Evolutionary conservation across 2,329 filamentous ascomycete genomes (phyloP).

Genomic region (Sporothrix schenckii): DNA sequence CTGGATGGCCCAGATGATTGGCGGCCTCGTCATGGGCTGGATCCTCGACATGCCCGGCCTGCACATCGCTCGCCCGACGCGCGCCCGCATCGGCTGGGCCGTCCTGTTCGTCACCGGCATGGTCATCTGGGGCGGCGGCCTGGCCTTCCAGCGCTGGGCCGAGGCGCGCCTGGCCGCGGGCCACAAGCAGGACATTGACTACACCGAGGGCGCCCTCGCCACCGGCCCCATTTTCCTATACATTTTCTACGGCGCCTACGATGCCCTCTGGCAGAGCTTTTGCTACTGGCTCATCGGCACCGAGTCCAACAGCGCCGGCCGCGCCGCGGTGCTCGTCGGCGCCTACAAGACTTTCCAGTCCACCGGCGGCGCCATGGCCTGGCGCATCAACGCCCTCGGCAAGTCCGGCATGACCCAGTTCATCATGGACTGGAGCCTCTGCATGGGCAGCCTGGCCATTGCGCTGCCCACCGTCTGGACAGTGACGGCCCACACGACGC

Average conservation of each 20-base stretch:
- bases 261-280: constrained; percentile 67
- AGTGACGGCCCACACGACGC: constrained; percentile 41
- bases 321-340: constrained; percentile 51
- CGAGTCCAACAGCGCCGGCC: constrained; percentile 47
- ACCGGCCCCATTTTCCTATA: constrained; percentile 62
- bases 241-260: constrained; percentile 71
- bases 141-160: constrained; percentile 65
- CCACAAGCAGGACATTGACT: constrained; percentile 47
- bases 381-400: constrained; percentile 48
- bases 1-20: constrained; percentile 59
- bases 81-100: constrained; percentile 51
- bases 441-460: constrained; percentile 49
- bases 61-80: constrained; percentile 48
- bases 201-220: constrained; percentile 23
- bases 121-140: constrained; percentile 61
- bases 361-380: constrained; percentile 51
- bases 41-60: constrained; percentile 48
- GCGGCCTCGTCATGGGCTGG: constrained; percentile 52
- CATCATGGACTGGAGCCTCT: constrained; percentile 52
- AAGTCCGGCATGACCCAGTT: constrained; percentile 48
- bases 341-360: constrained; percentile 53
- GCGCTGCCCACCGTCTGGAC: constrained; percentile 50
- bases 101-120: constrained; percentile 54
- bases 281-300: constrained; percentile 64
- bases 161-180: constrained; percentile 43